phyloP scores from a whole-genome alignment of 345 rosid species.

The Murraya koenigii region DNA sequence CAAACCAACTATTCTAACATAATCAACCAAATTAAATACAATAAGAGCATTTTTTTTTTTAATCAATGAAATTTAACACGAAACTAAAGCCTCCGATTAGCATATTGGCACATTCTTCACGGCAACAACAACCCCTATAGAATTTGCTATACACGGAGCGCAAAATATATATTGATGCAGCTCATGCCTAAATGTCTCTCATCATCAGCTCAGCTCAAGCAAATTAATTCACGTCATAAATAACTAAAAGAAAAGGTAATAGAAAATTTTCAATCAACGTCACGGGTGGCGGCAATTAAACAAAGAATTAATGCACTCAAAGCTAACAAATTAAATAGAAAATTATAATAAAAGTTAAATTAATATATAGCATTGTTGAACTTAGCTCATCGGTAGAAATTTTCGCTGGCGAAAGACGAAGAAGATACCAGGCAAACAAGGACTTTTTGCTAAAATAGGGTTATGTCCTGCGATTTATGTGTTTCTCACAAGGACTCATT shows the following conservation, averaged over 20 bases:
- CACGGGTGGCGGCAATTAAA: neutral
- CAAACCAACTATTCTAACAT: neutral
- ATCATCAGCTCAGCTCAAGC: constrained; percentile 17
- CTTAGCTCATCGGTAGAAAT: neutral
- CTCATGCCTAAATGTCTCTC: constrained; percentile 25
- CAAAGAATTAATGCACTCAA: neutral
- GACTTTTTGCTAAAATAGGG: neutral
- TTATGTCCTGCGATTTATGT: neutral
- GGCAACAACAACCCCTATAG: constrained; percentile 34
- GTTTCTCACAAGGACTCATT: neutral
- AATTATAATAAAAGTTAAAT: neutral
- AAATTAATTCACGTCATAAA: neutral
- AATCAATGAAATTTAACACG: neutral
- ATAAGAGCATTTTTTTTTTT: neutral
- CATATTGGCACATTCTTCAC: constrained; percentile 46
- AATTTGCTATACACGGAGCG: constrained; percentile 29
- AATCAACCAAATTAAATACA: neutral
- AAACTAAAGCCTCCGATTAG: constrained; percentile 38
- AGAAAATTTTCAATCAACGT: neutral
- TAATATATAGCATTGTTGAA: neutral
- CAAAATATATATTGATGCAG: constrained; percentile 25
- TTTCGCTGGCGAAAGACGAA: neutral
- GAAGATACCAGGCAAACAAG: neutral
- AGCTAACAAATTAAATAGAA: neutral
- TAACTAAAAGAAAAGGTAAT: neutral